A percentile compares a stretch with the other conserved stretches of the same genome.
Conservation (phyloP, 371 early-diverging fungal species). For the Conidiobolus incongruus region DNA sequence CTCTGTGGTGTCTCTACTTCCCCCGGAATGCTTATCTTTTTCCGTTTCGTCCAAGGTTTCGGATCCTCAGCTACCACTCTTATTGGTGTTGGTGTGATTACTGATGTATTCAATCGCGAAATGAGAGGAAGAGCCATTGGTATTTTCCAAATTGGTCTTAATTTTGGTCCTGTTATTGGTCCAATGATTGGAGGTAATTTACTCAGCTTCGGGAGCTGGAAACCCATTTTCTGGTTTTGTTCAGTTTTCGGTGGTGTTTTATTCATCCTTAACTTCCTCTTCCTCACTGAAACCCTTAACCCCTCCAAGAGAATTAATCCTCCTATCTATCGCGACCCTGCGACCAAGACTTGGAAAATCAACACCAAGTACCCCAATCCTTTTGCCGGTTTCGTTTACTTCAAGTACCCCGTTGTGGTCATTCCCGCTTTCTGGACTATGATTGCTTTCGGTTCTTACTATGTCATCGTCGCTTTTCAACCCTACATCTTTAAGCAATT, state of each 20-base stretch:
- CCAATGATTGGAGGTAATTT: not conserved
- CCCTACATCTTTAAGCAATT: slow-evolving; percentile 11
- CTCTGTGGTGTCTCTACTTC: slow-evolving; percentile 27
- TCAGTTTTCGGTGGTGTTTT: not conserved
- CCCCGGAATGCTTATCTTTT: slow-evolving; percentile 25
- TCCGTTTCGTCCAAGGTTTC: not conserved
- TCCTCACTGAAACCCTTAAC: not conserved
- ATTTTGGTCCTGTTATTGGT: not conserved
- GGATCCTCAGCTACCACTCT: not conserved
- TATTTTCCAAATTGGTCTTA: not conserved
- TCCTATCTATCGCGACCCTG: too few relatives aligned
- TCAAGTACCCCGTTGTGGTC: slow-evolving; percentile 17
- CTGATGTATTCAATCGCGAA: not conserved
- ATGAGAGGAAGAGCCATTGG: not conserved
- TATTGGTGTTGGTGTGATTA: not conserved
- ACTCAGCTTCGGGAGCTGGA: not conserved
- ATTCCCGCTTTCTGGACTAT: slow-evolving; percentile 22
- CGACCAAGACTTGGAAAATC: too few relatives aligned
- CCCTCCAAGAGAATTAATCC: too few relatives aligned
- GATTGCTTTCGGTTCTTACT: slow-evolving; percentile 25
- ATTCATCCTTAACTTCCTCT: not conserved
- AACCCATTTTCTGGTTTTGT: not conserved
- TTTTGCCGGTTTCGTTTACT: slow-evolving; percentile 15
- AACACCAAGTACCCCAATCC: too few relatives aligned
- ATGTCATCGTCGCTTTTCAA: slow-evolving; percentile 17